These are phyloP conservation scores for Phtheirospermum japonicum DNA, from an alignment of 257 asterid genomes.

Conservation along the genomic window DNA sequence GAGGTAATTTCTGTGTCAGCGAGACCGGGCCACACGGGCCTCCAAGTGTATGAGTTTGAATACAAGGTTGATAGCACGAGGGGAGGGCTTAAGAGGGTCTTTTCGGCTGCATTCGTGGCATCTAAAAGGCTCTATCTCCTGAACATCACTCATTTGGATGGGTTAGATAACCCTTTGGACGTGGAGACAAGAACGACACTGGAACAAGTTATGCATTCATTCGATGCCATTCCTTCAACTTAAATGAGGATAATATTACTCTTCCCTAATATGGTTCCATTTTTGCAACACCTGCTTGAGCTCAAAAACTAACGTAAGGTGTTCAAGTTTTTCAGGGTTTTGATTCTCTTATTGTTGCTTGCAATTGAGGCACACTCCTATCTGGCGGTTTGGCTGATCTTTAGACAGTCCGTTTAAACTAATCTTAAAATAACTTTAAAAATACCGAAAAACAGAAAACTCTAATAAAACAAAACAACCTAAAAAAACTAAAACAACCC, in stretches of 20 bases:
- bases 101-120: slow-evolving; percentile 83
- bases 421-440: no score
- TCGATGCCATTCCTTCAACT: slow-evolving; percentile 48
- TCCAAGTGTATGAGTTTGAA: slow-evolving; percentile 86
- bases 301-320: slow-evolving; percentile 6
- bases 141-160: slow-evolving; percentile 68
- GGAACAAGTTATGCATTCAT: slow-evolving; percentile 83
- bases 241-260: slow-evolving; percentile 24
- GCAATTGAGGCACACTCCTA: neutral
- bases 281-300: slow-evolving; percentile 21
- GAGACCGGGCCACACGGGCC: slow-evolving; percentile 57
- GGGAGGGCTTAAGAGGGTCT: slow-evolving; percentile 85
- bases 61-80: slow-evolving; percentile 86
- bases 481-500: no score
- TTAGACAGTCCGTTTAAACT: no score
- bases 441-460: no score
- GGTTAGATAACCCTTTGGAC: slow-evolving; percentile 56
- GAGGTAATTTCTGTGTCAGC: slow-evolving; percentile 76
- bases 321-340: slow-evolving; percentile 9
- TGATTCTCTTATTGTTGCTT: slow-evolving; percentile 4
- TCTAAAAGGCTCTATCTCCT: slow-evolving; percentile 82
- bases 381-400: no score
- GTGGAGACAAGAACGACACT: slow-evolving; percentile 45
- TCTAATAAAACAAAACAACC: no score
- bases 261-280: neutral